A percentile compares a stretch with the other conserved stretches of the same genome.
Evolutionary conservation across 768 basidiomycete genomes (phyloP).

Genomic region (Brasilioporus rufonigricans): DNA sequence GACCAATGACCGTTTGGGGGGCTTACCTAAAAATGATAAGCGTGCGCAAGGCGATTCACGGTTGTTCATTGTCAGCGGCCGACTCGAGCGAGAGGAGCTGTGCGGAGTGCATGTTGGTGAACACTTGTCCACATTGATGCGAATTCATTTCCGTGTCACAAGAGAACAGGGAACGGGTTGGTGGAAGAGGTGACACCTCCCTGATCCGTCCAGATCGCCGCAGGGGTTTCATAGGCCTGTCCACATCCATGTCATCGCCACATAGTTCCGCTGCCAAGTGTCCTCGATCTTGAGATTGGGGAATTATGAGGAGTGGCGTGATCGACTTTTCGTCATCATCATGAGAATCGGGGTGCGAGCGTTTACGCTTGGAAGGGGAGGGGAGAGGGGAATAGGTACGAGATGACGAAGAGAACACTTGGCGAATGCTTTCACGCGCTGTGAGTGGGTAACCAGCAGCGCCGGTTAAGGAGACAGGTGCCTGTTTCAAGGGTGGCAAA

Average conservation of each 20-base stretch:
- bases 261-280: constrained; percentile 21
- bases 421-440: constrained; percentile 54
- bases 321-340: constrained; percentile 21
- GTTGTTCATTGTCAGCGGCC: constrained; percentile 25
- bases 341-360: constrained; percentile 20
- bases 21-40: constrained; percentile 28
- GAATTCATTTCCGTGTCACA: constrained; percentile 34
- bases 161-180: constrained; percentile 22
- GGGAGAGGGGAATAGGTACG: constrained; percentile 31
- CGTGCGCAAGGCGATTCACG: constrained; percentile 17
- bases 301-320: constrained; percentile 13
- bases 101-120: constrained; percentile 18
- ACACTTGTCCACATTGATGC: constrained; percentile 23
- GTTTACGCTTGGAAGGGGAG: constrained; percentile 39
- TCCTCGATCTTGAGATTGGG: constrained; percentile 25
- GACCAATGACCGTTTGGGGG: constrained; percentile 1
- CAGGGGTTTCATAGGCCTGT: constrained; percentile 37
- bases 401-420: constrained; percentile 41
- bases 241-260: constrained; percentile 29
- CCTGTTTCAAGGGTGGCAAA: constrained; percentile 31
- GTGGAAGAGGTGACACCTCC: constrained; percentile 26
- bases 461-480: constrained; percentile 20
- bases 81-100: constrained; percentile 18
- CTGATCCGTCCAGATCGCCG: constrained; percentile 33
- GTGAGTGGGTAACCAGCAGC: constrained; percentile 45